phyloP scores from a whole-genome alignment of 768 basidiomycete genomes.

The Boletus tylopilopsis region DNA sequence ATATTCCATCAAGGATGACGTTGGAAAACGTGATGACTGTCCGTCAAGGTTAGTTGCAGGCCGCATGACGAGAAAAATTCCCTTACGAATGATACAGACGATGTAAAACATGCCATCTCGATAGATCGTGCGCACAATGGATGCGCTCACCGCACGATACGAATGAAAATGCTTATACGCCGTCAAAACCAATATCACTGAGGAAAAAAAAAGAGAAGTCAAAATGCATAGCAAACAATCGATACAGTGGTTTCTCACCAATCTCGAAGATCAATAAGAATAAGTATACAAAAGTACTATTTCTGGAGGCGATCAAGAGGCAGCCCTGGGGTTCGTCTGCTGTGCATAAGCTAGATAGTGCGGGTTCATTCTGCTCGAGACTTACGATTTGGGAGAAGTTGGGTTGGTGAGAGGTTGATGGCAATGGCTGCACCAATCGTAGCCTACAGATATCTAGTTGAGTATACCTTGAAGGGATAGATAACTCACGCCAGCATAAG shows the following conservation, averaged over 20 bases:
- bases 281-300: slow-evolving; percentile 6
- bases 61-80: too few relatives aligned
- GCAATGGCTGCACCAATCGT: slow-evolving; percentile 4
- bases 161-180: slow-evolving; percentile 1
- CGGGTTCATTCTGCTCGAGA: too few relatives aligned
- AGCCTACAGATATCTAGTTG: neutral
- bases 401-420: neutral
- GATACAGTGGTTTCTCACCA: neutral
- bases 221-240: neutral
- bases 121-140: slow-evolving; percentile 10
- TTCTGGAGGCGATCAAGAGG: neutral
- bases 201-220: neutral
- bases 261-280: slow-evolving; percentile 10
- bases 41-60: neutral
- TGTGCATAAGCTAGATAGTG: neutral
- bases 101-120: slow-evolving; percentile 18
- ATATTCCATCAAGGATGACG: slow-evolving; percentile 1
- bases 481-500: slow-evolving; percentile 8
- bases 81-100: slow-evolving; percentile 15
- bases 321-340: neutral
- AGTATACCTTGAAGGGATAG: too few relatives aligned
- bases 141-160: neutral
- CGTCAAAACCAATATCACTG: slow-evolving; percentile 11
- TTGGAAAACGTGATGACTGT: slow-evolving; percentile 17
- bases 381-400: slow-evolving; percentile 6